Evolutionary conservation across 2,329 filamentous ascomycete species (phyloP), one percentile per base, ranked within the genome.

Genomic region (Ilyonectria destructans): DNA sequence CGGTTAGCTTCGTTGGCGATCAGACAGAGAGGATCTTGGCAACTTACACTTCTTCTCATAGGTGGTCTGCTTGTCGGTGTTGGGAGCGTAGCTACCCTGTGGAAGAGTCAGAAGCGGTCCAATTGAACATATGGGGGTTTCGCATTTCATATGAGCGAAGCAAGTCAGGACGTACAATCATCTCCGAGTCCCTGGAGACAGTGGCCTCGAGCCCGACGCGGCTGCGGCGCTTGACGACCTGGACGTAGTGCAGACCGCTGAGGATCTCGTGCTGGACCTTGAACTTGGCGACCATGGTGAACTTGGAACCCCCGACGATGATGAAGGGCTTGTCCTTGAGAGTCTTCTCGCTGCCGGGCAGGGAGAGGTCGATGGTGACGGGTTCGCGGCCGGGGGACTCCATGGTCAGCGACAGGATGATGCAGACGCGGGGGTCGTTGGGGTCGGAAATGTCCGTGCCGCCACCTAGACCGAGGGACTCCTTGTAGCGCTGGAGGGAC

Each of bases 251-350:
- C 80, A 99, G 85, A 52, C 96, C 96, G 76, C 93, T 96, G 62
- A 98, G 89, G 74, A 99, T 96, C 83, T 98, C 93, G 82, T 98
- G 95, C 87, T 99, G 95, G 52, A 99, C 96, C 85, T 95, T 93
- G 88, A 98, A 99, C 70, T 90, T 90, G 66, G 93, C 95, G 81
- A 93, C 95, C 93, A 98, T 98, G 83, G 93, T 94, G 86, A 98
- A 99, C 76, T 90, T 92, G 75, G 92, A 90, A 62, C 94, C 95
- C 83, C 98, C 96, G 88, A 98, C 99, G 86, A 99, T 98, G 80
- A 90, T 96, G 87, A 99, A 99, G 15, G 96, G 96, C 81, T 96
- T 92, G 79, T 94, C 88, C 86, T 97, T 97, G 73, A 99, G 91
- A 15, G 88, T 89, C 4, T 89, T 86, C 78, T 97, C 88, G 69